Evolutionary conservation across 1,139 yeast genomes (phyloP).

Genomic region (Protomyces inundatus): DNA sequence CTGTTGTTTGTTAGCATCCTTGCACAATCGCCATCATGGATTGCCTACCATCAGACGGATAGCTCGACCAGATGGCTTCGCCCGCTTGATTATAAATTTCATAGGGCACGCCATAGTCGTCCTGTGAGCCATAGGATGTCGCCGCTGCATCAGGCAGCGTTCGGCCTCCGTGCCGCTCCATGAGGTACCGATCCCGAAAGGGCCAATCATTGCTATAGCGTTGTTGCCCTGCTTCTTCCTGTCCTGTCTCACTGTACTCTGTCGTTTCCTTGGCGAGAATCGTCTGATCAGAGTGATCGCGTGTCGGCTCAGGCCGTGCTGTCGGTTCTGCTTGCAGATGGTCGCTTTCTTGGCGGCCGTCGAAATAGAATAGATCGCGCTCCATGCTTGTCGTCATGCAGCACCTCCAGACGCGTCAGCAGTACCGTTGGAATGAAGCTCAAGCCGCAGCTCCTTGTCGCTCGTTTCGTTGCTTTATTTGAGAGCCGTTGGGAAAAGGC

Average conservation of each 20-base stretch:
- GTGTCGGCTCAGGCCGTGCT: background rate
- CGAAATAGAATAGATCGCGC: background rate
- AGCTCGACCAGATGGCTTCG: background rate
- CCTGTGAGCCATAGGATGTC: background rate
- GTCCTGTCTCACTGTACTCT: background rate
- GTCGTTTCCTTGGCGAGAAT: background rate
- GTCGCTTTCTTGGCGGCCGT: background rate
- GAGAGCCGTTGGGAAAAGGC: too few relatives aligned
- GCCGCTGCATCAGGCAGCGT: background rate
- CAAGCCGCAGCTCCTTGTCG: too few relatives aligned
- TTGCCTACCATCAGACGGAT: background rate
- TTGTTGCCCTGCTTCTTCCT: background rate
- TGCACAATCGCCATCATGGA: background rate
- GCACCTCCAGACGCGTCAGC: too few relatives aligned
- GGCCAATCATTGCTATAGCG: background rate
- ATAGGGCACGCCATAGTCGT: background rate
- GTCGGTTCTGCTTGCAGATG: background rate
- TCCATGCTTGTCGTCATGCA: background rate
- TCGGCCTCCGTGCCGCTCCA: background rate
- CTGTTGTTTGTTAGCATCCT: background rate
- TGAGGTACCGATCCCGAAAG: background rate
- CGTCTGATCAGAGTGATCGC: background rate
- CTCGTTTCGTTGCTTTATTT: too few relatives aligned
- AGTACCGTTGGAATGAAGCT: too few relatives aligned
- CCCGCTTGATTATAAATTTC: background rate